Evolutionary conservation across 2,329 filamentous ascomycete genomes (phyloP), one percentile per base, ranked within the genome.

Genomic region (Xylaria sp.): DNA sequence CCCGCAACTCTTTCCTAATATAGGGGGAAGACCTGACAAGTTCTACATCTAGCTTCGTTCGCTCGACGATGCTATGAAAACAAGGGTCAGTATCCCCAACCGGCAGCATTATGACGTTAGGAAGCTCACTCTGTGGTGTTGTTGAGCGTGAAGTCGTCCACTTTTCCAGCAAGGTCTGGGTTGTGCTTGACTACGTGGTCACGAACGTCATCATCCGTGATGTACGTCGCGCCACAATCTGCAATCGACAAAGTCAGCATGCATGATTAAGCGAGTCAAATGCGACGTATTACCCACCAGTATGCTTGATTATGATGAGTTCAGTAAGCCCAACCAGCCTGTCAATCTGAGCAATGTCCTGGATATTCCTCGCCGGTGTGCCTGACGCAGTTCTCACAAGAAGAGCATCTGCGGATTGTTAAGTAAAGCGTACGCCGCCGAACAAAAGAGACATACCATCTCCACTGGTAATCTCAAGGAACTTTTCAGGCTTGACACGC

Each of bases 141-240:
- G 18, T 39, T 15, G 36, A 39, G 36, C 36, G 36, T 8, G n/a
- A 60, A 48, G 15, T 50, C 25, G 6, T 60, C 55, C 9, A 68
- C 4, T n/a, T 60, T 46, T 3, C 28, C 45, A 3, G 32, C 45
- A 10, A 66, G 15, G 7, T 63, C 58, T 7, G 66, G 63, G 15
- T 63, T 68, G 36, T 68, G 46, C 8, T 46, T 43, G 30, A 62
- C 25, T 13, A 68, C 62, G 25, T 68, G 58, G 13, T 56, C 34
- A 12, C 59, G 62, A 15, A 68, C 50, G 8, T 66, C 45, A 1
- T 59, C 18, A 3, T 60, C 41, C 8, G 66, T 68, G 20, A 62
- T 59, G 23, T 68, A 34, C 2, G 53, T 53, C 3, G 66, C 52
- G 7, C 66, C 66, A 25, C 66, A 68, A 9, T 68, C 66, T 68